Evolutionary conservation across 495 filamentous ascomycete genomes (phyloP), one percentile per base, ranked within the genome.

Genomic region (Peziza echinospora): DNA sequence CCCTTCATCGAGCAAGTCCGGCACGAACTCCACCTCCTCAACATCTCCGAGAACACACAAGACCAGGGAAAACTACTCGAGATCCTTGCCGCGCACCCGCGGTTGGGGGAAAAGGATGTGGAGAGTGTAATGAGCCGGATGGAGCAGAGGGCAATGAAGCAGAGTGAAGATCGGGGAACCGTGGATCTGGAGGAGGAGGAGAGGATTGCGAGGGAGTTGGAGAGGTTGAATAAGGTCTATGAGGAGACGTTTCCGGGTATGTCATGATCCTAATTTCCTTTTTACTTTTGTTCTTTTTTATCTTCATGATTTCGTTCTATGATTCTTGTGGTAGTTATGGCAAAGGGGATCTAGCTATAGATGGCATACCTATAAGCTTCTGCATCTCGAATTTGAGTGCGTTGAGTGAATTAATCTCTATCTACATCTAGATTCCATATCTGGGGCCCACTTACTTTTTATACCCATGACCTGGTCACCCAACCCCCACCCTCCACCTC

Each of bases 31-130:
- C 66, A 68, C 40, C 66, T 55, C 46, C 73, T 59, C 51, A 77
- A 63, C 45, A 60, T 22, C 21, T 19, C 41, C 11, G 21, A 52
- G 28, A 65, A 59, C 51, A 65, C 62, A 52, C 68, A 59, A 52
- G 73, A 82, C 49, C 68, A 64, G 13, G 58, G 67, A 30, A 67
- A 69, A 54, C 65, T 84, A 13, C 65, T 81, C 28, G 68, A 67
- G 21, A 89, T 94, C 49, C 66, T 94, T 16, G 77, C 72, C n/a
- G 77, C 81, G 40, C 89, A 97, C 62, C 89, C 89, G 5, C 72
- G 89, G 3, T 67, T 97, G 48, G 89, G 89, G 24, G 80, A 72
- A 55, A 77, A 75, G 62, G 80, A 78, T 53, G 72, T 77, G 11
- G 77, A 81, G 24, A 89, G 82, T 55, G 77, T 73, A 47, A 69